phyloP scores from a whole-genome alignment of 2,329 filamentous ascomycete genomes.

The Aspergillus sergii region DNA sequence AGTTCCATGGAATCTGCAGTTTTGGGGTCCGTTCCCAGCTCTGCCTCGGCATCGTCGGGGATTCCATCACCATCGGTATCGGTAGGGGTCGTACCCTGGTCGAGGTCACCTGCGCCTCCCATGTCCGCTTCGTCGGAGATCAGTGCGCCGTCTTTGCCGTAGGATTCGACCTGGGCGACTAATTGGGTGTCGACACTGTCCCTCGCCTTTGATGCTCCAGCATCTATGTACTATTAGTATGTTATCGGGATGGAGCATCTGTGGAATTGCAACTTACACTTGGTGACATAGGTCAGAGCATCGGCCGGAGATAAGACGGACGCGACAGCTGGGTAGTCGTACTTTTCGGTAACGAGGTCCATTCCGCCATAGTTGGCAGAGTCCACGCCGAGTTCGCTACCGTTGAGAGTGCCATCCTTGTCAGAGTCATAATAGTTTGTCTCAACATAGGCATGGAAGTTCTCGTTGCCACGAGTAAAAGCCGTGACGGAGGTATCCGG shows the following conservation, averaged over 20 bases:
- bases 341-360: slow-evolving; percentile 16
- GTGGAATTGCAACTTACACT: slow-evolving; percentile 8
- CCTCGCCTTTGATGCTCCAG: slow-evolving; percentile 18
- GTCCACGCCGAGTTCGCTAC: slow-evolving; percentile 25
- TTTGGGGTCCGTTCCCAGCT: slow-evolving; percentile 20
- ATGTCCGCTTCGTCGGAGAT: slow-evolving; percentile 21
- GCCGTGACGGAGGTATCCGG: slow-evolving; percentile 53
- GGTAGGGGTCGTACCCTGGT: slow-evolving; percentile 10
- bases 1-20: slow-evolving; percentile 18
- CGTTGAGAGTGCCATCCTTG: slow-evolving; percentile 53
- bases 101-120: slow-evolving; percentile 18
- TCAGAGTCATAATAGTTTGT: slow-evolving; percentile 57
- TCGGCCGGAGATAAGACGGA: slow-evolving; percentile 11
- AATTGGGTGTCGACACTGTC: slow-evolving; percentile 17
- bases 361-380: slow-evolving; percentile 18
- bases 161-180: slow-evolving; percentile 16
- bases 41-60: slow-evolving; percentile 18
- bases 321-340: slow-evolving; percentile 17
- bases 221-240: slow-evolving; percentile 7
- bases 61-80: slow-evolving; percentile 23
- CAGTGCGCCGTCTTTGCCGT: slow-evolving; percentile 14
- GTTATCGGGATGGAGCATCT: background rate
- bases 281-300: slow-evolving; percentile 15
- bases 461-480: slow-evolving; percentile 58
- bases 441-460: slow-evolving; percentile 57